Percentiles rank a stretch among this genome's conserved stretches.
Evolutionary conservation across 345 rosid species (phyloP).

Genomic region (Dovyalis caffra): DNA sequence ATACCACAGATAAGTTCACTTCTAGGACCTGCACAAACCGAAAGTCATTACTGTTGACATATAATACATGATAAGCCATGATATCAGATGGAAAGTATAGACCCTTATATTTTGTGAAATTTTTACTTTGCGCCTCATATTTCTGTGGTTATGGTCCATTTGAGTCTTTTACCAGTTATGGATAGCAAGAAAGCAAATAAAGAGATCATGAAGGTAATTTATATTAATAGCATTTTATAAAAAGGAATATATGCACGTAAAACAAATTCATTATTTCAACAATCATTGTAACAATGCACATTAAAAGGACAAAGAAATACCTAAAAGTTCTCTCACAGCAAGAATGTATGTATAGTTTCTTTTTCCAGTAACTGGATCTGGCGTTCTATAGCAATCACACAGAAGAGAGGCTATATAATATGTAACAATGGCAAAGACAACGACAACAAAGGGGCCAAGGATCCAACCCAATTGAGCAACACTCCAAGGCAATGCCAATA

Average conservation of each 20-base stretch:
- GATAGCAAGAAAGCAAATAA: no score
- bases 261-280: no score
- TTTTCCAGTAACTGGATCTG: slow-evolving; percentile 9
- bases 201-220: no score
- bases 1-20: slow-evolving; percentile 32
- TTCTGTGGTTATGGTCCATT: no score
- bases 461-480: slow-evolving; percentile 29
- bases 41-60: background rate
- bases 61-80: background rate
- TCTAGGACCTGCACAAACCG: slow-evolving; percentile 13
- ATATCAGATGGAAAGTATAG: no score
- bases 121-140: no score
- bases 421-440: slow-evolving; percentile 8
- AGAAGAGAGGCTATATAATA: slow-evolving; percentile 12
- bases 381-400: slow-evolving; percentile 21
- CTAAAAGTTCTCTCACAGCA: slow-evolving; percentile 16
- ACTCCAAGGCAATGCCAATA: slow-evolving; percentile 32
- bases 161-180: no score
- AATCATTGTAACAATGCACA: no score
- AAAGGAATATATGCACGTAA: no score
- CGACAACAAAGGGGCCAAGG: slow-evolving; percentile 2
- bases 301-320: background rate
- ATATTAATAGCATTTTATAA: no score
- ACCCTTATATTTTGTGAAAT: no score
- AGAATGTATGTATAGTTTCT: slow-evolving; percentile 12